Evolutionary conservation across 2,329 filamentous ascomycete species (phyloP).

Genomic region (Ascochyta lentis): DNA sequence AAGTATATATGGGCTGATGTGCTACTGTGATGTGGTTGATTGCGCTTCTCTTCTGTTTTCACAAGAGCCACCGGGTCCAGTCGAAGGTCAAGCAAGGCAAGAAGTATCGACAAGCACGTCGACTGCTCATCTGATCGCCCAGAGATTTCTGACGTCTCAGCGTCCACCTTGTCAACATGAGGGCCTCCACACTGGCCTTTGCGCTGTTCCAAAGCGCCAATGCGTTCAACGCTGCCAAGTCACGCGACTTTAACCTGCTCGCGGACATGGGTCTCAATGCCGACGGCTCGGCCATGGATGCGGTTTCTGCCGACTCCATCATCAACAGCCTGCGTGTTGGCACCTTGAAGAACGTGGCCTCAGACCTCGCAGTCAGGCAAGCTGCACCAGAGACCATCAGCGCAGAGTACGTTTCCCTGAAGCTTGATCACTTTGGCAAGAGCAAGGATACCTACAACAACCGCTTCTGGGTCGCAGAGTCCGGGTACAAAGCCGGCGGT

Average conservation of each 20-base stretch:
- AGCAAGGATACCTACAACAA: constrained; percentile 44
- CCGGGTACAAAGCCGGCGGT: constrained; percentile 44
- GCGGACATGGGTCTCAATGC: constrained; percentile 44
- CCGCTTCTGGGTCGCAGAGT: constrained; percentile 46
- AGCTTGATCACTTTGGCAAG: constrained; percentile 46
- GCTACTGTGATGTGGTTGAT: background rate
- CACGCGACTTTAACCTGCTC: constrained; percentile 31
- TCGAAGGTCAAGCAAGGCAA: background rate
- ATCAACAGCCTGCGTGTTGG: constrained; percentile 19
- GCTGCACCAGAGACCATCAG: constrained; percentile 24
- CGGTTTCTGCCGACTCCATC: constrained; percentile 1
- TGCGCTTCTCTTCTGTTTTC: constrained; percentile 6
- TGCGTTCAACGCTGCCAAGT: constrained; percentile 32
- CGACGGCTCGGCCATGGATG: constrained; percentile 39
- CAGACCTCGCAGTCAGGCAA: constrained; percentile 5
- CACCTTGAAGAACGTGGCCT: background rate
- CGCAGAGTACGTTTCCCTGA: constrained; percentile 45
- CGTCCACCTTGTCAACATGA: constrained; percentile 28
- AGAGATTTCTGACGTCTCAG: background rate
- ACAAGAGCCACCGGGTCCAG: constrained; percentile 6
- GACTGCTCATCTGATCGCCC: background rate
- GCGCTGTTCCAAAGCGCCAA: constrained; percentile 29
- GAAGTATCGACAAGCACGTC: background rate
- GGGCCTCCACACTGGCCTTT: constrained; percentile 31
- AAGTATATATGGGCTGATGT: constrained; percentile 13